Conservation (phyloP, 108 stramenopile species). For the Aurantiochytrium sp. region DNA sequence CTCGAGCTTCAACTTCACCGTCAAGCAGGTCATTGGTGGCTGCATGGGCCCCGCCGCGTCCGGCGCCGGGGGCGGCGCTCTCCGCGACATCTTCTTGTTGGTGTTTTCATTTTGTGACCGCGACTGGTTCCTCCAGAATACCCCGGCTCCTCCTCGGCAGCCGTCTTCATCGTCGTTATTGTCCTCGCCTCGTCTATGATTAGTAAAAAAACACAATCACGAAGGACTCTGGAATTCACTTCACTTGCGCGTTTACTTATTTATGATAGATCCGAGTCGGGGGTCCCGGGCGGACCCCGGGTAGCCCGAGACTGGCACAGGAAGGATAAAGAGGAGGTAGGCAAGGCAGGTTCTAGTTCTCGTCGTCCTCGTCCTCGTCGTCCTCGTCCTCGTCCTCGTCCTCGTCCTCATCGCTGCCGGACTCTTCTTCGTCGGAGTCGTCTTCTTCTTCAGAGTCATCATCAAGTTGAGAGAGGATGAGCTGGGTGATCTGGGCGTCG, state of each 20-base stretch:
- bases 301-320: no score
- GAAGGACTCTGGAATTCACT: no score
- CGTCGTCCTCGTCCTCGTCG: not conserved
- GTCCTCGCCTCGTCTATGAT: no score
- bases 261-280: no score
- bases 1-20: not conserved
- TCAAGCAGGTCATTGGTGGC: not conserved
- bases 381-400: not conserved
- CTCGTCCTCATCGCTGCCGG: not conserved
- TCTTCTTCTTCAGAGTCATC: not conserved
- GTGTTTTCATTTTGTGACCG: conserved; percentile 11
- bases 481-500: not conserved
- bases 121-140: not conserved
- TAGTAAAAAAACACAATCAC: no score
- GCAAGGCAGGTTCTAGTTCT: not conserved
- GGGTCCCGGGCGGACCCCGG: no score
- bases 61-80: not conserved
- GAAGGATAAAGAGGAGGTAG: no score
- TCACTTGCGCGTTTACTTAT: no score
- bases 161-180: no score
- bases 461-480: not conserved
- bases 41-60: not conserved
- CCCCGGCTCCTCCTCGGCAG: no score
- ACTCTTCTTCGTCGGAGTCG: not conserved
- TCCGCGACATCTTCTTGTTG: not conserved